These are phyloP conservation scores for Dactylellina cionopaga DNA, from an alignment of 2,329 filamentous ascomycete genomes.

Conservation along the genomic window DNA sequence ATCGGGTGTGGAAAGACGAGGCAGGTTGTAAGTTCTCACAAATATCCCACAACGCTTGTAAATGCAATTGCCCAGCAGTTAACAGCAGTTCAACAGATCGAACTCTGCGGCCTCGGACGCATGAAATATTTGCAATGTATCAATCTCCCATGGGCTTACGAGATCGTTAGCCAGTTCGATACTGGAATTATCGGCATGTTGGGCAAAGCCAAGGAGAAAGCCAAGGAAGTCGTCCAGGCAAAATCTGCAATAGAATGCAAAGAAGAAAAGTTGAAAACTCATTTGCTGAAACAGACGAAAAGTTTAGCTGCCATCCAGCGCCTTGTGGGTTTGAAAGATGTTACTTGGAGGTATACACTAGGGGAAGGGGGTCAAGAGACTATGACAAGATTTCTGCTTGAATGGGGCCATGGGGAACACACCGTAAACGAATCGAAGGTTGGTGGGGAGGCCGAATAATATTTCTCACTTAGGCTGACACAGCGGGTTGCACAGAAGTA, in stretches of 20 bases:
- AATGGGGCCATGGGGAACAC: constrained; percentile 8
- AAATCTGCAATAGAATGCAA: not conserved
- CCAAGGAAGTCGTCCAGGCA: constrained; percentile 26
- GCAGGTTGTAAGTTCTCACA: not conserved
- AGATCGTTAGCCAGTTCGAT: not conserved
- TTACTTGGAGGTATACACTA: constrained; percentile 31
- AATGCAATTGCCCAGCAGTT: too few species aligned
- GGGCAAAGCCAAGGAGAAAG: constrained; percentile 39
- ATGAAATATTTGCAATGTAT: constrained; percentile 11
- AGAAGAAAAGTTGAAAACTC: constrained; percentile 11
- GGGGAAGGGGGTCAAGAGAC: constrained; percentile 8
- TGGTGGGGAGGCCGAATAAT: not conserved
- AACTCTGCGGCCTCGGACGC: constrained; percentile 12
- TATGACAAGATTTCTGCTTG: not conserved
- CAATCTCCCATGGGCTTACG: constrained; percentile 32
- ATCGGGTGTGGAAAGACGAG: not conserved
- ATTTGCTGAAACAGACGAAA: constrained; percentile 25
- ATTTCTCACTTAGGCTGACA: too few species aligned
- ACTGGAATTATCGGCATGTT: constrained; percentile 9
- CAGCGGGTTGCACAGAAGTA: too few species aligned
- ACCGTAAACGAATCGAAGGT: constrained; percentile 1
- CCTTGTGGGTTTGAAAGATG: constrained; percentile 7
- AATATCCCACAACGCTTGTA: too few species aligned
- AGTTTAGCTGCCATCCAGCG: not conserved
- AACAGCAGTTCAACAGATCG: constrained; percentile 16